These are phyloP conservation scores for Cetradonia linearis DNA, from an alignment of 495 filamentous ascomycete species.

Conservation along the genomic window DNA sequence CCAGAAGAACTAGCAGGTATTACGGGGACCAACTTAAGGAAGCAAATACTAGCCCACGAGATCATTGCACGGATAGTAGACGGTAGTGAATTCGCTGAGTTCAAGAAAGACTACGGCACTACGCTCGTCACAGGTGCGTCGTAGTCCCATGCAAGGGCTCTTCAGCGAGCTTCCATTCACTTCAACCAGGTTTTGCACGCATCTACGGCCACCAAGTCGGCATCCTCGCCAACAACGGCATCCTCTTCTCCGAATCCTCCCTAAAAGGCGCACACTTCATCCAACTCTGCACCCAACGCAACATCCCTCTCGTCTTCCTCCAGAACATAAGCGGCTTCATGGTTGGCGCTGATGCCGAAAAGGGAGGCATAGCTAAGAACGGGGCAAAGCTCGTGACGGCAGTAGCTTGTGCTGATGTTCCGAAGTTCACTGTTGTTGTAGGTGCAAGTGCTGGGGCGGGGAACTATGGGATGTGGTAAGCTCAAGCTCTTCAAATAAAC, in stretches of 20 bases:
- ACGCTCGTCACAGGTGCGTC: constrained; percentile 62
- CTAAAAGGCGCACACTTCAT: constrained; percentile 98
- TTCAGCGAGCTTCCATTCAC: neutral
- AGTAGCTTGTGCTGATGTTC: constrained; percentile 88
- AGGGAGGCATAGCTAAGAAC: constrained; percentile 94
- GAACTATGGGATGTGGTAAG: constrained; percentile 75
- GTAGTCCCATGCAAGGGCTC: neutral
- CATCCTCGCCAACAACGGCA: constrained; percentile 94
- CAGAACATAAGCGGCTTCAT: constrained; percentile 98
- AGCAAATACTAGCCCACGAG: constrained; percentile 74
- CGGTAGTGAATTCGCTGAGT: constrained; percentile 80
- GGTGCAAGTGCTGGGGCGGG: constrained; percentile 68
- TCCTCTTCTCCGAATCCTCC: constrained; percentile 83
- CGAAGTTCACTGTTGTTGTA: constrained; percentile 93
- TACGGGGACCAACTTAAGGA: constrained; percentile 76
- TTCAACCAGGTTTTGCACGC: constrained; percentile 52
- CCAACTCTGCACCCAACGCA: constrained; percentile 85
- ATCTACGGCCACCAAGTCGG: constrained; percentile 90
- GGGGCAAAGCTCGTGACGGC: constrained; percentile 95
- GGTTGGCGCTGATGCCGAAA: constrained; percentile 88
- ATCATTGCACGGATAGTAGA: constrained; percentile 93
- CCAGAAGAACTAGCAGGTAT: constrained; percentile 76
- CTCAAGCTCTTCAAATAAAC: constrained; percentile 14
- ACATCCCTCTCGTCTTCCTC: constrained; percentile 82
- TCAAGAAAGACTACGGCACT: constrained; percentile 84